Base-by-base conservation (phyloP, 1,284 basidiomycete species). In the Apiotrichum brassicae region DNA sequence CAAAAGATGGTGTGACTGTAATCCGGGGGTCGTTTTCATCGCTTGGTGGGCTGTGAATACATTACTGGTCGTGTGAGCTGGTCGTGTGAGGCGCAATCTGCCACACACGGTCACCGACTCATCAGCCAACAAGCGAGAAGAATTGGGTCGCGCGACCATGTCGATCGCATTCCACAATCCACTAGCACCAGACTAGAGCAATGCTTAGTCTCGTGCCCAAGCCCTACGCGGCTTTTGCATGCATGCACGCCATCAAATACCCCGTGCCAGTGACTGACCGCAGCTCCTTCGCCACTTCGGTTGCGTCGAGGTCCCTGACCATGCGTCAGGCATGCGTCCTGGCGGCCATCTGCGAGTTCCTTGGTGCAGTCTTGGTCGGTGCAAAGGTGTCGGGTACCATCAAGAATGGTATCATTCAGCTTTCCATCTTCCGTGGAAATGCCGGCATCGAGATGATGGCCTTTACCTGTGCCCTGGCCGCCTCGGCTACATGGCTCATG, bases 401-500 rank as follows among this genome's bases (percentile, higher is more conserved):
- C 68, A 77, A 76, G 43, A 63, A 63, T 53, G 72, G 72, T 33
- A 77, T 76, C 59, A 75, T 61, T 46, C 50, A 53, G 12, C 39
- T 63, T 43, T 44, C 57, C 7, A 53, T 64, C 9, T 78, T 78
- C 67, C 43, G 71, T 18, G 61, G 61, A 42, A 72, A 77, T 50
- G 62, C 76, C 14, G 74, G 72, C 16, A 62, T 78, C 7, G 71
- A 76, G 51, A 56, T 78, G 46, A 66, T 77, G 30, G 73, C 68
- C n/a, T 76, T 78, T 61, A 66, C 68, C 20, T 72, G 70, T 54
- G 75, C 75, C 13, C 59, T 75, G 48, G 58, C 58, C 26, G 64
- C 62, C 2, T 71, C 69, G 1, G 66, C 70, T 2, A 48, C 61
- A 14, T 75, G 74, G 75, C 64, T 76, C 36, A 75, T 72, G 65